Conservation (phyloP, 805 yeast species). For the Saitoella complicata region DNA sequence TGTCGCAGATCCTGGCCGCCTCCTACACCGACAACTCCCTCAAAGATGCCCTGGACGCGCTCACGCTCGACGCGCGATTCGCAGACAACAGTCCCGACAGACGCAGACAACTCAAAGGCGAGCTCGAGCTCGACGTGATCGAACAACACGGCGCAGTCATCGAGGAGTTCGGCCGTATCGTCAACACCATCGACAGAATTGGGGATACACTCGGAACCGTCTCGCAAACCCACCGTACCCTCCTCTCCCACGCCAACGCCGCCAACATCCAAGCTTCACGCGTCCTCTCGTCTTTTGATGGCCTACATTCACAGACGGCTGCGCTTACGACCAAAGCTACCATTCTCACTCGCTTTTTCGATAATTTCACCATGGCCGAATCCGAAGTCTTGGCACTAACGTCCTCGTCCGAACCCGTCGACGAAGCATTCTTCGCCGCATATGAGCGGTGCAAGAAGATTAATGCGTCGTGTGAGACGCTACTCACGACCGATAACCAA, state of each 20-base stretch:
- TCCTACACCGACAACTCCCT: slow-evolving; percentile 20
- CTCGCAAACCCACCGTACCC: too few relatives aligned
- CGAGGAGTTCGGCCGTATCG: slow-evolving; percentile 16
- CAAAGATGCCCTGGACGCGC: slow-evolving; percentile 16
- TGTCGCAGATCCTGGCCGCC: slow-evolving; percentile 18
- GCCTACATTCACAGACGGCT: too few relatives aligned
- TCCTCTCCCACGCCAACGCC: too few relatives aligned
- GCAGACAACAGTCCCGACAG: slow-evolving; percentile 19
- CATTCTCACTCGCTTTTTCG: not conserved
- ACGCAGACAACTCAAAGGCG: slow-evolving; percentile 20
- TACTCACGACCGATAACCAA: slow-evolving; percentile 49
- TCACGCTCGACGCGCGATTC: slow-evolving; percentile 17
- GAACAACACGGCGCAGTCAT: slow-evolving; percentile 18
- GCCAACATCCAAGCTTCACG: too few relatives aligned
- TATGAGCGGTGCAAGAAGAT: slow-evolving; percentile 48
- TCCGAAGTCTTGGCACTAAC: slow-evolving; percentile 48
- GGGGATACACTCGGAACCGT: too few relatives aligned
- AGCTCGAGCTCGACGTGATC: slow-evolving; percentile 21
- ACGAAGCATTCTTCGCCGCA: slow-evolving; percentile 41
- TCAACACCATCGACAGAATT: too few relatives aligned
- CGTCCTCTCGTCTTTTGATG: too few relatives aligned
- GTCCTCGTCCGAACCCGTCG: slow-evolving; percentile 20
- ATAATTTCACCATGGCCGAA: slow-evolving; percentile 46
- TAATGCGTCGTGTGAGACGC: slow-evolving; percentile 48
- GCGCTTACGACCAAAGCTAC: too few relatives aligned